Evolutionary conservation across 1,139 yeast genomes (phyloP), one percentile per base, ranked within the genome.

Genomic region (Saccharomycopsis crataegensis): DNA sequence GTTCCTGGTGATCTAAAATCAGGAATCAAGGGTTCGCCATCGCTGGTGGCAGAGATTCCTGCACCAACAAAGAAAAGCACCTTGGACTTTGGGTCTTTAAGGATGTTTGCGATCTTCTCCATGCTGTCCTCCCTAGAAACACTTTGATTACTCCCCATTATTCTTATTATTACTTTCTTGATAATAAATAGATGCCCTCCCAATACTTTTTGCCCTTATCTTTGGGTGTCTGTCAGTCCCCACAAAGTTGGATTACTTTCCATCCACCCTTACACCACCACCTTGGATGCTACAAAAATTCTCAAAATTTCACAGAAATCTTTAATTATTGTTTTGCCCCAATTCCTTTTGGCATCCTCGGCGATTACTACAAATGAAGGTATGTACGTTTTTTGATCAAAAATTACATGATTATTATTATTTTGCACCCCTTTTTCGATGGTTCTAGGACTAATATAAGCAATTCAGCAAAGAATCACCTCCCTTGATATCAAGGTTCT

Each of bases 1-100:
- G 98, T 91, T 50, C 82, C 78, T 0, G 98, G 97, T 17, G 95
- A 83, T 60, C 98, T 74, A 65, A 93, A 93, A 65, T 93, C 98
- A 0, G 98, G 99, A 48, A 91, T 91, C 43, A 57, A 50, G 8
- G 59, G 58, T 43, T 57, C 48, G 4, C 59, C 59, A 1, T 98
- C 98, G 38, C 96, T 91, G 1, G 86, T 75, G 0, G 98, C 91
- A 5, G 96, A 88, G 48, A 89, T 82, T 1, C 99, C 99, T 0
- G 99, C 99, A 1, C 98, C 98, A 12, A 82, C 84, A 70, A 71
- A 63, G 55, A 72, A 68, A 8, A 71, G 64, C 8, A 70, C 66
- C 52, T 69, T 64, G 0, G 65, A 57, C 11, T 64, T 59, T 1
- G 65, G 64, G 12, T 63, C 46, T 22, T 59, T 58, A 14, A 63